These are phyloP conservation scores for Tetracladium maxilliforme DNA, from an alignment of 2,329 filamentous ascomycete species.

Conservation along the genomic window DNA sequence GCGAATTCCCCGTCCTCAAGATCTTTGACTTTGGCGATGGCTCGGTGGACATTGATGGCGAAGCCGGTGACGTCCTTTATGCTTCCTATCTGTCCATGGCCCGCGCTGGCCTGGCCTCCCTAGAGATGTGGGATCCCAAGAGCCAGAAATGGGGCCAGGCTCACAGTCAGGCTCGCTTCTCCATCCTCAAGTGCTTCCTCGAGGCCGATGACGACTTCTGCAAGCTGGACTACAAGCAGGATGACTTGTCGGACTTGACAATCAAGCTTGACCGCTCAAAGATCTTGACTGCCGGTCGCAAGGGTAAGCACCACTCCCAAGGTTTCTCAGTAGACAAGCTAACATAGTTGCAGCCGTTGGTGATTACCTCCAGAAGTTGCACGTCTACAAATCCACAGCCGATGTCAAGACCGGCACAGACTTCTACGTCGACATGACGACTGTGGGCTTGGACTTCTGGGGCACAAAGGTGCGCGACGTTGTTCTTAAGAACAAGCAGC, in stretches of 20 bases:
- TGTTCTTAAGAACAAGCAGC: conserved; percentile 64
- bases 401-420: conserved; percentile 64
- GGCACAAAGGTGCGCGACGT: conserved; percentile 64
- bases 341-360: too few species aligned
- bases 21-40: conserved; percentile 89
- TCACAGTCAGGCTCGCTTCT: conserved; percentile 84
- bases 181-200: conserved; percentile 74
- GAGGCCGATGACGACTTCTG: conserved; percentile 79
- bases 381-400: conserved; percentile 84
- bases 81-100: conserved; percentile 88
- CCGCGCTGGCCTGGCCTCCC: conserved; percentile 70
- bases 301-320: too few species aligned
- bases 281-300: conserved; percentile 70
- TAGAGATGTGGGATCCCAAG: conserved; percentile 94
- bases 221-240: conserved; percentile 56
- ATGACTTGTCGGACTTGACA: conserved; percentile 66
- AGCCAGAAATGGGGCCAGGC: conserved; percentile 83
- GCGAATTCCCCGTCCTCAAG: conserved; percentile 75
- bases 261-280: conserved; percentile 76
- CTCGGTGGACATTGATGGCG: conserved; percentile 51
- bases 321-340: too few species aligned
- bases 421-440: conserved; percentile 74
- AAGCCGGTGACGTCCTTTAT: conserved; percentile 79
- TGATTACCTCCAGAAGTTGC: conserved; percentile 77
- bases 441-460: conserved; percentile 71